Evolutionary conservation across 495 filamentous ascomycete genomes (phyloP).

Genomic region (Emericellopsis terricola): DNA sequence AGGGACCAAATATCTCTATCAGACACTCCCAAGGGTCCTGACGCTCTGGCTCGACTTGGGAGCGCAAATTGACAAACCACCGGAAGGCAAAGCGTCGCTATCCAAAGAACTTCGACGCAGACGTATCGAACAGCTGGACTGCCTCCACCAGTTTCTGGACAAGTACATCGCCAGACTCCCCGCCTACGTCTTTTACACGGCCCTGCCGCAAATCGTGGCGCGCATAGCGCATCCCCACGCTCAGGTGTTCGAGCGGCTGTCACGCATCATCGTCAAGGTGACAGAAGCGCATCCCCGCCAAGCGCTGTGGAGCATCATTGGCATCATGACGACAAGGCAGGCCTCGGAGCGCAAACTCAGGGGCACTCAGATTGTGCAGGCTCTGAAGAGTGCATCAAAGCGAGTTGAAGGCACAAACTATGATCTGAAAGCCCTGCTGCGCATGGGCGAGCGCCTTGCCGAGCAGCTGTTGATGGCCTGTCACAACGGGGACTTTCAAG

Average conservation of each 20-base stretch:
- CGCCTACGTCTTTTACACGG: constrained; percentile 82
- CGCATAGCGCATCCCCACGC: constrained; percentile 73
- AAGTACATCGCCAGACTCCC: constrained; percentile 61
- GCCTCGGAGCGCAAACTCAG: constrained; percentile 33
- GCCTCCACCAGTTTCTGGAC: constrained; percentile 49
- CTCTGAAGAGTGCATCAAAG: constrained; percentile 15
- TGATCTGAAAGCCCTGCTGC: constrained; percentile 53
- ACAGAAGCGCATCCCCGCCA: constrained; percentile 69
- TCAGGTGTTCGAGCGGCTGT: constrained; percentile 55
- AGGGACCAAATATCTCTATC: constrained; percentile 87
- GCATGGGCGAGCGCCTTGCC: constrained; percentile 62
- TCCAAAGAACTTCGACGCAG: constrained; percentile 38
- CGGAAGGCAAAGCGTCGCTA: constrained; percentile 45
- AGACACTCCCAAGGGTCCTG: constrained; percentile 74
- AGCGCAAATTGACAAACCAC: constrained; percentile 44
- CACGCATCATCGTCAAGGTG: constrained; percentile 64
- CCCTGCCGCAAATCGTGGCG: constrained; percentile 79
- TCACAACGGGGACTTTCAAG: constrained; percentile 50
- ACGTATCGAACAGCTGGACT: constrained; percentile 45
- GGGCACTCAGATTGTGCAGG: constrained; percentile 30
- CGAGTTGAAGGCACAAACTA: constrained; percentile 15
- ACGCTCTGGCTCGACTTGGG: constrained; percentile 92
- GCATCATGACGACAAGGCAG: constrained; percentile 41
- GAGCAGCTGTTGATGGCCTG: constrained; percentile 70
- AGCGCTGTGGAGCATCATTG: constrained; percentile 82